Evolutionary conservation across 192 early-diverging fungal genomes (phyloP), one percentile per base, ranked within the genome.

Genomic region (Diversispora eburnea): DNA sequence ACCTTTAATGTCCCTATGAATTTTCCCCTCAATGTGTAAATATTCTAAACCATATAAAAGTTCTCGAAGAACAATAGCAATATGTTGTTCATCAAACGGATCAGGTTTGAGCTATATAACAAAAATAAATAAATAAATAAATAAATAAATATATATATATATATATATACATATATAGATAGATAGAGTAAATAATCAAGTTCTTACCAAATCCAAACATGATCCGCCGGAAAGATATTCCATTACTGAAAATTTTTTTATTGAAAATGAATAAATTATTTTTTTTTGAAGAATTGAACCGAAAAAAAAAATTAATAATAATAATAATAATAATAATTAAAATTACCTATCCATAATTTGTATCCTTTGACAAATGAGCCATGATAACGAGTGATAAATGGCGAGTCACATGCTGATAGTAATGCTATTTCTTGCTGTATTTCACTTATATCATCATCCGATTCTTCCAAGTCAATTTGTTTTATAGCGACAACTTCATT

Each of bases 1-100:
- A 77, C 83, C 85, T 87, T 99, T 99, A 75, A 99, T 95, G 77
- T 99, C 97, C 77, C 92, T 84, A 71, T 94, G 92, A 55, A 94
- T 82, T 83, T 99, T 94, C 68, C 93, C 89, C 74, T 95, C 89
- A n/a, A 81, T 80, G 79, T 99, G 97, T 33, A 99, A 84, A 77
- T 98, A 96, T 62, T 97, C 93, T 13, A 99, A 84, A 3, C 95
- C 97, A 56, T 87, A 77, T 15, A 99, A 82, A 62, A 97, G 80
- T 73, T 98, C 95, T 65, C 91, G 87, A 61, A 96, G 67, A 25
- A 99, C 91, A 46, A 83, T 73, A 0, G 81, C 81, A 46, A 83
- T 77, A 75, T 83, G 77, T 39, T 80, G 74, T 60, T 83, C 81
- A 52, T 77, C 76, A 71, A 80, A 80, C 13, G 78, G 75, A 73